phyloP scores from a whole-genome alignment of 768 basidiomycete species.

The Kwoniella dejecticola region DNA sequence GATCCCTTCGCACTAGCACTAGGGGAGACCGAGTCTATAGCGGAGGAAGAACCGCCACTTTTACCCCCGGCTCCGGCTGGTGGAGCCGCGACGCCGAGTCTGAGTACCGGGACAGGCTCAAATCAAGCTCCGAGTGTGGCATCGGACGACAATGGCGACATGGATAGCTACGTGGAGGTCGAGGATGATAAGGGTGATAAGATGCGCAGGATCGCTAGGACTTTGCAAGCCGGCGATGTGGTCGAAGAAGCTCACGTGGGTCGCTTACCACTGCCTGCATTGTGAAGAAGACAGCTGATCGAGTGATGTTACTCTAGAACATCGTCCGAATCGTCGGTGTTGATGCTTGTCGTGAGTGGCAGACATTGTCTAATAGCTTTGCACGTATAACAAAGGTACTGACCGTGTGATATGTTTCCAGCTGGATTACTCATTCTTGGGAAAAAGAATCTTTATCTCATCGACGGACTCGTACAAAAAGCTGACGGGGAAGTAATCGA shows the following conservation, averaged over 20 bases:
- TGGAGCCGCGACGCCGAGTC: neutral
- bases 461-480: slow-evolving; percentile 84
- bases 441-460: slow-evolving; percentile 78
- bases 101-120: neutral
- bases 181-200: slow-evolving; percentile 68
- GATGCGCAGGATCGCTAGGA: slow-evolving; percentile 79
- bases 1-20: slow-evolving; percentile 52
- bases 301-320: slow-evolving; percentile 64
- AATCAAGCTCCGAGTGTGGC: slow-evolving; percentile 5
- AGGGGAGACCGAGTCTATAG: slow-evolving; percentile 38
- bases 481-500: slow-evolving; percentile 87
- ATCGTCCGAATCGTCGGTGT: slow-evolving; percentile 86
- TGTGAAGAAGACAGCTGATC: too few relatives aligned
- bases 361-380: too few relatives aligned
- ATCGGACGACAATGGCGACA: slow-evolving; percentile 29
- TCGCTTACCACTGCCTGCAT: neutral
- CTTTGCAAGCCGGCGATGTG: slow-evolving; percentile 83
- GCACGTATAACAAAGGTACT: too few relatives aligned
- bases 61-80: neutral
- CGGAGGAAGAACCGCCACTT: slow-evolving; percentile 34
- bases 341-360: slow-evolving; percentile 78
- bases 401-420: too few relatives aligned
- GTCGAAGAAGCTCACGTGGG: slow-evolving; percentile 65
- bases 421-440: slow-evolving; percentile 89
- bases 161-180: slow-evolving; percentile 64